Base-by-base conservation (phyloP, 768 basidiomycete species). In the Gymnopilus junonius region DNA sequence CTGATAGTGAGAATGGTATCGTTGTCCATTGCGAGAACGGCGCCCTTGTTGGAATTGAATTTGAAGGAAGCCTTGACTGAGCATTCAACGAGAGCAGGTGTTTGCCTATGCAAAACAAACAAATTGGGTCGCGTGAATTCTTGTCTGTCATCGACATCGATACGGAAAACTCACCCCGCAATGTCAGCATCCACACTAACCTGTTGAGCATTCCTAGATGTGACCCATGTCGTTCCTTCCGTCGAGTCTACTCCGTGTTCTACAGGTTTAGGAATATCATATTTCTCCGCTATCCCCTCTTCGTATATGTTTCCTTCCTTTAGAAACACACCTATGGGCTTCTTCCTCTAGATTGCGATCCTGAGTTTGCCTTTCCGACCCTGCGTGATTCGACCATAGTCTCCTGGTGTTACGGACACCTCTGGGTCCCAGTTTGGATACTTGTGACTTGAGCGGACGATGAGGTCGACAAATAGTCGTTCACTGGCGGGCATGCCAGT, bases 391-490 rank as follows among this genome's bases (percentile, higher is more conserved):
- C 68, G 59, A 6, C 75, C 75, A 55, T 69, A 75, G 65, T 77
- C 76, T 2, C 75, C 76, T 12, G 71, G 71, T 27, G 70, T 61
- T 20, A 76, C 56, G 5, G 58, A 43, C 5, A 75, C 66, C 54
- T 77, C 75, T 14, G 75, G 76, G 58, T 77, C 76, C 75, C 74
- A 76, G 48, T 61, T 71, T 15, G 73, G 67, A 55, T 75, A 76
- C 46, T 76, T 76, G 23, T 62, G 62, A 45, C 71, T 69, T 7
- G 73, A 70, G 23, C 66, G 65, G 62, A 71, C 74, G 43, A 77
- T 59, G 32, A 77, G 76, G 50, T 74, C 73, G 32, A 71, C 66
- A 67, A 73, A 77, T 23, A 67, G 37, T 14, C 71, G 69, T 60
- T 75, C 72, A 59, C 61, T 62, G 61, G 66, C 56, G 4, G 42